Evolutionary conservation across 2,329 filamentous ascomycete genomes (phyloP).

Genomic region (Xylariales sp.): DNA sequence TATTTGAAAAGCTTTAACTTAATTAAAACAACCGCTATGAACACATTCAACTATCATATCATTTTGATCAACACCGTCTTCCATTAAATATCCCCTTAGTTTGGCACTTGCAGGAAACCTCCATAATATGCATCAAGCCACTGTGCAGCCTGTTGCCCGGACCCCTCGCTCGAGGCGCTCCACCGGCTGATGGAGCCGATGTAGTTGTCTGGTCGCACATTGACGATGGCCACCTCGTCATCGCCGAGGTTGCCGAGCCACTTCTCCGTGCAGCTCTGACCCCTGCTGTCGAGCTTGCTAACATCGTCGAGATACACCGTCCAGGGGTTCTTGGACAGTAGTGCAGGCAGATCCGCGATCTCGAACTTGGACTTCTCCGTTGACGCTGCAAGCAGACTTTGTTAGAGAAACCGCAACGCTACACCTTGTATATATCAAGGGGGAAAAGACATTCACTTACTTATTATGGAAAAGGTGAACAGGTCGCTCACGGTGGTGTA

Average conservation of each 20-base stretch:
- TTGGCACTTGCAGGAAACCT: conserved; percentile 48
- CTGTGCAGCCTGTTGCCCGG: conserved; percentile 46
- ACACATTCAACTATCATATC: no score
- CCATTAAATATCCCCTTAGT: not conserved
- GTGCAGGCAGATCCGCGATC: conserved; percentile 16
- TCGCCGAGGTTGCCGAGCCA: conserved; percentile 18
- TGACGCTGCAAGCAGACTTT: conserved; percentile 15
- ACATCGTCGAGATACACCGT: conserved; percentile 23
- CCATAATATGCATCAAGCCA: conserved; percentile 53
- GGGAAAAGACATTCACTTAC: conserved; percentile 44
- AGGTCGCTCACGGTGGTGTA: conserved; percentile 65
- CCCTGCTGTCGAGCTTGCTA: conserved; percentile 18
- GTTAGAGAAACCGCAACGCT: no score
- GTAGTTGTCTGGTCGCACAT: conserved; percentile 22
- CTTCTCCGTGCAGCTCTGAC: conserved; percentile 18
- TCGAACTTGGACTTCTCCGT: conserved; percentile 20
- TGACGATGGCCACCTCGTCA: conserved; percentile 17
- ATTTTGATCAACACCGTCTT: not conserved
- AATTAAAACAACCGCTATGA: no score
- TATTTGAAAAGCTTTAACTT: no score
- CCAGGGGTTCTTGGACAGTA: conserved; percentile 20
- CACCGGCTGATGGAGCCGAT: conserved; percentile 20
- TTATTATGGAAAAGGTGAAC: conserved; percentile 67
- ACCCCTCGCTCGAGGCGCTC: conserved; percentile 20
- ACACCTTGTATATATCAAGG: no score